Conservation (phyloP, 2,329 filamentous ascomycete species). For the Hypocrella siamensis region DNA sequence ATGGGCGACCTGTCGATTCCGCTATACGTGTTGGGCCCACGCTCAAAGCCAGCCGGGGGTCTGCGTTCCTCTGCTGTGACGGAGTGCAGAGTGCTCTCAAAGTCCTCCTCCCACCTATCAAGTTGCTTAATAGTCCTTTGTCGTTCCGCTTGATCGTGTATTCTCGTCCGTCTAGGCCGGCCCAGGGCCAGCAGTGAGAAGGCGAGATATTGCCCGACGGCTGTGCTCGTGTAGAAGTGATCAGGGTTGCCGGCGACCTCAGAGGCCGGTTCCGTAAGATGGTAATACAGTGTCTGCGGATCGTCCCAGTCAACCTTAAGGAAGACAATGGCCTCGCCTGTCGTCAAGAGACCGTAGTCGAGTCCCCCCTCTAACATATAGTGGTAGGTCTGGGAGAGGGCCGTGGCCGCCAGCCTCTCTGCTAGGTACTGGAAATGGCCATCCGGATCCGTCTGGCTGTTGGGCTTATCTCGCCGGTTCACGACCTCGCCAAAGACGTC, state of each 20-base stretch:
- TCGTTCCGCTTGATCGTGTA: constrained; percentile 1
- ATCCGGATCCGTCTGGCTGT: constrained; percentile 8
- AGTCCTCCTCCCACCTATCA: constrained; percentile 9
- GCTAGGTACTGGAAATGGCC: constrained; percentile 19
- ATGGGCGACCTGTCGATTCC: constrained; percentile 7
- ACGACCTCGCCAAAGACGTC: constrained; percentile 22
- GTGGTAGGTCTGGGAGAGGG: constrained; percentile 30
- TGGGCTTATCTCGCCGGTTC: constrained; percentile 4
- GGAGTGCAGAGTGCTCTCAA: constrained; percentile 9
- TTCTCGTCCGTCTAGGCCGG: not conserved
- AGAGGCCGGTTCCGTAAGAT: constrained; percentile 12
- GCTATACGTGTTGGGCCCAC: constrained; percentile 8
- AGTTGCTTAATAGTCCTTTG: not conserved
- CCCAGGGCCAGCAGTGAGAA: constrained; percentile 14
- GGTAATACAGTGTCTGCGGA: constrained; percentile 13
- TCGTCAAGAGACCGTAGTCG: constrained; percentile 25
- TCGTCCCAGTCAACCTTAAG: constrained; percentile 18
- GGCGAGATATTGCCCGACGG: constrained; percentile 12
- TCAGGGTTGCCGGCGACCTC: constrained; percentile 8
- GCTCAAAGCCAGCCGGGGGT: constrained; percentile 5
- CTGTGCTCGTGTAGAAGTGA: constrained; percentile 9
- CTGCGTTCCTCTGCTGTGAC: constrained; percentile 7
- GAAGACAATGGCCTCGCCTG: constrained; percentile 27
- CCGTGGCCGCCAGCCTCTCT: constrained; percentile 21
- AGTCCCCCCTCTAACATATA: constrained; percentile 33